Evolutionary conservation across 805 yeast genomes (phyloP), one percentile per base, ranked within the genome.

Genomic region (Starmerella apis): DNA sequence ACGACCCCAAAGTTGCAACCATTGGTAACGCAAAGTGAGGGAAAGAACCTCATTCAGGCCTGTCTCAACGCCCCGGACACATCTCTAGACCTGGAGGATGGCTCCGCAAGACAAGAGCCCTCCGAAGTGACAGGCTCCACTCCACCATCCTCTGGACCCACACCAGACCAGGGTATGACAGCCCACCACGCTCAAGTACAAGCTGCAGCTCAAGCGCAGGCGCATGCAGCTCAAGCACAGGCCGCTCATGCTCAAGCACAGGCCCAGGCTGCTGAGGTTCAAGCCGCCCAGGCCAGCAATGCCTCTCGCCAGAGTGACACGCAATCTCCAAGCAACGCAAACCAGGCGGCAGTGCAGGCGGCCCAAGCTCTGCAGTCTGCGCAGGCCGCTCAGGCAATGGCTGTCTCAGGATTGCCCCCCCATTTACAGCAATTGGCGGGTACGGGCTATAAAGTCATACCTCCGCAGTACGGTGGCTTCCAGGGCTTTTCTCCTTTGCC

Each of bases 1-100:
- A 90, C 97, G 50, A 92, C 98, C n/a, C 98, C 98, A 52, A 92
- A 92, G 69, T 79, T 92, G 64, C 97, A 92, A 70, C 98, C 98
- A 8, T 77, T 92, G 60, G 98, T 92, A 47, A 92, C 97, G 37
- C 88, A 90, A 69, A 83, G 94, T 47, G 98, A 92, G 71, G 98
- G 98, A 59, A 88, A 92, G 68, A 88, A 88, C 68, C 77, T 90
- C 62, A 90, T 90, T 63, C 96, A 92, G 71, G 94, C 96, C 13
- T 92, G 98, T 66, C 73, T 90, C 63, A 87, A 90, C 67, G 97
- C 97, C 8, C 95, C 96, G n/a, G 95, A 86, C 62, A 79, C 79
- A 10, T 70, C 76, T 6, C 51, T 43, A 3, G 59, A 51, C n/a
- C 52, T 58, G 27, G 52, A 52, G 14, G 50, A 43, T 19, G 48